These are phyloP conservation scores for Diaporthe nobilis DNA, from an alignment of 2,329 filamentous ascomycete genomes.

Conservation along the genomic window DNA sequence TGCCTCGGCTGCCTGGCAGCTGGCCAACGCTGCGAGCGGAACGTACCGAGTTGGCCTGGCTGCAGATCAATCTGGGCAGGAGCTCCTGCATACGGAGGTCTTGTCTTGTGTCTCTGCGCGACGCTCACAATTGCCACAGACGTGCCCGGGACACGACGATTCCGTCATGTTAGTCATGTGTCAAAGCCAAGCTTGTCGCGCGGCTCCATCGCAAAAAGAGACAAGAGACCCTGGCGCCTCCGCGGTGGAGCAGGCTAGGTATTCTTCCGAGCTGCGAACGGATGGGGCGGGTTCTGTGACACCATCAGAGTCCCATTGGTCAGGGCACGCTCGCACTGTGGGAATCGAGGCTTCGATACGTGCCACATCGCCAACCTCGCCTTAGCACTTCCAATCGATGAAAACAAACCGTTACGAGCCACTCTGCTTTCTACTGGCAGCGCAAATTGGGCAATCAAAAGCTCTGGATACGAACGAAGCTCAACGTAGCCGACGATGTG, in stretches of 20 bases:
- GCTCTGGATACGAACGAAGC: neutral
- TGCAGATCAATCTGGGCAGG: conserved; percentile 25
- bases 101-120: conserved; percentile 3
- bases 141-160: neutral
- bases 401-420: neutral
- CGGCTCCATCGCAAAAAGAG: conserved; percentile 31
- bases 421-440: neutral
- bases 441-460: conserved; percentile 7
- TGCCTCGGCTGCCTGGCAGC: neutral
- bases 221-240: conserved; percentile 28
- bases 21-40: neutral
- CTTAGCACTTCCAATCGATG: neutral
- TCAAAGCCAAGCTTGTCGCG: conserved; percentile 35
- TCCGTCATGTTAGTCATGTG: conserved; percentile 19
- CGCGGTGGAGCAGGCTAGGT: conserved; percentile 18
- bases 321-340: neutral
- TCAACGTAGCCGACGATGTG: neutral
- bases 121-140: conserved; percentile 11
- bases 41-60: conserved; percentile 28
- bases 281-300: conserved; percentile 30
- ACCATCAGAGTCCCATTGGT: neutral
- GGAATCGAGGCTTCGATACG: neutral
- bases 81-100: neutral
- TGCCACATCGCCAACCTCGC: neutral
- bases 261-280: conserved; percentile 25